Evolutionary conservation across 345 rosid species (phyloP).

Genomic region (Balakata baccata): DNA sequence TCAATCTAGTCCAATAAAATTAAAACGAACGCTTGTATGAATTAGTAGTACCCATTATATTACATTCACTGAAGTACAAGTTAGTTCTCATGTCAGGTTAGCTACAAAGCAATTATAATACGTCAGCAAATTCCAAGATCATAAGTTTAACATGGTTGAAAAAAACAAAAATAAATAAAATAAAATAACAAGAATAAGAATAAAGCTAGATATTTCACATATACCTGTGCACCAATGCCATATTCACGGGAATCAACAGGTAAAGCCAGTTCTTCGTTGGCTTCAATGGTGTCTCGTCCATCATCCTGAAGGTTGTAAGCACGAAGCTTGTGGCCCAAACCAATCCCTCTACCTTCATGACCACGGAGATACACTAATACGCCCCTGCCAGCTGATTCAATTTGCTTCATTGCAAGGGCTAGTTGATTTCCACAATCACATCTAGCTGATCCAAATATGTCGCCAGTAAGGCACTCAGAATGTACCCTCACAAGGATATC

Average conservation of each 20-base stretch:
- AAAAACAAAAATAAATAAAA: no score
- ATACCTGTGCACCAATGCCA: slow-evolving; percentile 92
- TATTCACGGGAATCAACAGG: slow-evolving; percentile 90
- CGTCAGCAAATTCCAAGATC: background rate
- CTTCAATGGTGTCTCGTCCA: slow-evolving; percentile 77
- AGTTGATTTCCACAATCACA: slow-evolving; percentile 71
- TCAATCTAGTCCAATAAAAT: background rate
- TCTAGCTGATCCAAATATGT: slow-evolving; percentile 70
- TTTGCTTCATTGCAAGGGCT: slow-evolving; percentile 73
- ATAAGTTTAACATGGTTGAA: no score
- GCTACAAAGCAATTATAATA: background rate
- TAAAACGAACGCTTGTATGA: background rate
- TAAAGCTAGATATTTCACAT: no score
- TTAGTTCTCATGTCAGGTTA: background rate
- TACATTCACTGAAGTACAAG: background rate
- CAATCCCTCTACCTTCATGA: slow-evolving; percentile 83
- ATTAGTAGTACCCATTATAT: background rate
- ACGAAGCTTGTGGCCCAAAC: slow-evolving; percentile 77
- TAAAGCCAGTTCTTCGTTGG: slow-evolving; percentile 77
- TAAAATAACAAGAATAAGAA: no score
- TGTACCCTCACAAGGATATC: slow-evolving; percentile 77
- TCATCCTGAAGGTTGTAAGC: slow-evolving; percentile 77
- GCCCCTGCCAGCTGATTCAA: slow-evolving; percentile 64
- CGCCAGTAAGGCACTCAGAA: slow-evolving; percentile 68
- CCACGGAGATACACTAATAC: slow-evolving; percentile 71